phyloP scores from a whole-genome alignment of 2,329 filamentous ascomycete species.

The Fusarium irregulare region DNA sequence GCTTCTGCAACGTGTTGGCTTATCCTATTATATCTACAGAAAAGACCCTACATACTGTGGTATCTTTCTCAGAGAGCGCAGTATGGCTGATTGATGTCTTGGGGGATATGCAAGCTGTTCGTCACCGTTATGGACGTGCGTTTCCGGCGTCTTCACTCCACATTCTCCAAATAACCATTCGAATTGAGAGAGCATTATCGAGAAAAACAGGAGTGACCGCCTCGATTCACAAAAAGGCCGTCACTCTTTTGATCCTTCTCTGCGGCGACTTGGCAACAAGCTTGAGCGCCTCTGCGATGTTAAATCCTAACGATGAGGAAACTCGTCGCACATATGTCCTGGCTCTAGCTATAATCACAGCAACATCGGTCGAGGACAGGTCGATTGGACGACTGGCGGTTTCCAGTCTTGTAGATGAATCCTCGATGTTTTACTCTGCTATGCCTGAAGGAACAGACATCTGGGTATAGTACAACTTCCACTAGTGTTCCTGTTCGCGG shows the following conservation, averaged over 20 bases:
- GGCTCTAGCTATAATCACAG: constrained; percentile 54
- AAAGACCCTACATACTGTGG: constrained; percentile 47
- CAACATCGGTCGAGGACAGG: constrained; percentile 49
- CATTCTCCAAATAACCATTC: constrained; percentile 53
- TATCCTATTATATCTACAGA: constrained; percentile 54
- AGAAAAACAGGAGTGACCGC: constrained; percentile 24
- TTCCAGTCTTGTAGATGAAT: constrained; percentile 57
- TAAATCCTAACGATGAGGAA: constrained; percentile 43
- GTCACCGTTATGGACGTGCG: constrained; percentile 52
- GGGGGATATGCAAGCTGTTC: constrained; percentile 56
- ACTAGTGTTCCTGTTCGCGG: background rate
- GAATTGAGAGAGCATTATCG: constrained; percentile 46
- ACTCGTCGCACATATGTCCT: constrained; percentile 53
- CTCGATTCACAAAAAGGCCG: constrained; percentile 52
- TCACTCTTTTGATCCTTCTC: constrained; percentile 55
- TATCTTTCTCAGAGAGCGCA: constrained; percentile 54
- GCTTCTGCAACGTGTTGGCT: constrained; percentile 58
- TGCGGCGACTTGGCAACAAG: constrained; percentile 55
- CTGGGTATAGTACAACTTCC: constrained; percentile 51
- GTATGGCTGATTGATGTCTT: constrained; percentile 64
- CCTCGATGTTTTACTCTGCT: constrained; percentile 51
- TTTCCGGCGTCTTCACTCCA: constrained; percentile 49
- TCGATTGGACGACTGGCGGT: constrained; percentile 55
- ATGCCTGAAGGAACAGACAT: constrained; percentile 54
- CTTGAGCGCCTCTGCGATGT: constrained; percentile 48